Evolutionary conservation across 148 eudicot genomes (phyloP), one percentile per base, ranked within the genome.

Genomic region (Camellia lanceoleosa): DNA sequence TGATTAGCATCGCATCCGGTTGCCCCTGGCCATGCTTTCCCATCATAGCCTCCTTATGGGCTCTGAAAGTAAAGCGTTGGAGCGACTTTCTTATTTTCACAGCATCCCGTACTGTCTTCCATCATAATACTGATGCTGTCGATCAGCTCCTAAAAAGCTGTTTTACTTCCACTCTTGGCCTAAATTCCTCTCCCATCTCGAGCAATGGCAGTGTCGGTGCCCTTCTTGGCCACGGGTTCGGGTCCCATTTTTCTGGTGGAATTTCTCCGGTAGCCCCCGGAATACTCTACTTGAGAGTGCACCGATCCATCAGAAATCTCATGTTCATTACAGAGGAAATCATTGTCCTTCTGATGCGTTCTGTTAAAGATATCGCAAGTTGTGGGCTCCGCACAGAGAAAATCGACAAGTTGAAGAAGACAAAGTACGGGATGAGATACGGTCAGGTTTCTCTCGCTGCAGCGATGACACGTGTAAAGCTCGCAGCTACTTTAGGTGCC

Each of bases 21-120:
- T 97, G 99, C 86, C 99, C 99, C 4, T 97, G 99, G 99, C 99
- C 99, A 30, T 94, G 99, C 89, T 90, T 94, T 93, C 93, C 97
- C 55, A 89, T 97, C 64, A 86, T 97, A 72, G 81, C 97, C 74
- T 86, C 99, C 68, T 89, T 97, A 15, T 97, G 99, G 99, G 90
- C 90, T 49, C 99, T 92, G 80, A 97, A 97, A 83, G 98, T 91
- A 23, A 97, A 88, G 85, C 94, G 99, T 20, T 97, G 99, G 99
- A 90, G 96, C 5, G 98, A 97, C 82, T 97, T 88, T 79, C 91
- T 97, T n/a, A 84, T 92, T 68, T 91, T 92, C 85, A 85, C 90
- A 4, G 98, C 99, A 56, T 94, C 98, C 44, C 91, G 91, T 63
- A 86, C 97, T 1, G 94, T 94, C 71, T 97, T 97, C 89, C 93